Evolutionary conservation across 805 yeast genomes (phyloP).

Genomic region (Hanseniaspora mollemarum): DNA sequence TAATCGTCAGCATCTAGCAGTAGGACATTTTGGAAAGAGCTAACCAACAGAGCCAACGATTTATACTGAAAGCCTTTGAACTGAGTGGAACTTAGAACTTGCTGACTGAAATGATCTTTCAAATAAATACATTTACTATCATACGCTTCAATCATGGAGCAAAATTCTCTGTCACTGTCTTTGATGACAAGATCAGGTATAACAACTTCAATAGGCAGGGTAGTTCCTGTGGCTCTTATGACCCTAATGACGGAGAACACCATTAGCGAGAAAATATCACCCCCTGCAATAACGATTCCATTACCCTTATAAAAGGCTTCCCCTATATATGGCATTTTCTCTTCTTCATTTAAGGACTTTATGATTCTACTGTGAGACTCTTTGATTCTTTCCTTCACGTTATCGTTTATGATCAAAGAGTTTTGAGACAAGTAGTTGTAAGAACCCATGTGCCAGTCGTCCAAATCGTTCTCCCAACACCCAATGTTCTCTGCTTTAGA

Average conservation of each 20-base stretch:
- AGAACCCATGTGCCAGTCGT: background rate
- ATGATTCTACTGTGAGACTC: background rate
- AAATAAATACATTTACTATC: constrained; percentile 59
- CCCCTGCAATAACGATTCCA: constrained; percentile 65
- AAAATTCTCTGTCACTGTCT: constrained; percentile 48
- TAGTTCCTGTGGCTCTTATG: constrained; percentile 47
- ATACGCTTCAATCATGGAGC: constrained; percentile 45
- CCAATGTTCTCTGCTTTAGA: constrained; percentile 1
- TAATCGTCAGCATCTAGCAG: constrained; percentile 67
- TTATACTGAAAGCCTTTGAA: constrained; percentile 59
- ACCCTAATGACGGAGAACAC: constrained; percentile 53
- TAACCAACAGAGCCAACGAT: constrained; percentile 55
- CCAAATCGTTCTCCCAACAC: background rate
- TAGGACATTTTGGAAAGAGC: constrained; percentile 61
- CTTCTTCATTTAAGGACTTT: background rate
- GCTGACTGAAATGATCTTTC: constrained; percentile 42
- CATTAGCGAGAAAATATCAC: constrained; percentile 65
- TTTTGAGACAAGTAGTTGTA: background rate
- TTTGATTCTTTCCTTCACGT: background rate
- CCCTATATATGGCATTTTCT: background rate
- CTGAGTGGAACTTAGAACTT: constrained; percentile 34
- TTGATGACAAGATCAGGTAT: constrained; percentile 49
- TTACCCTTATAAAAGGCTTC: constrained; percentile 13
- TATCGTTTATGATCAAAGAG: background rate
- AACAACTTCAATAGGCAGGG: constrained; percentile 63